Evolutionary conservation across 2,329 filamentous ascomycete genomes (phyloP).

Genomic region (Botrytis pseudocinerea): DNA sequence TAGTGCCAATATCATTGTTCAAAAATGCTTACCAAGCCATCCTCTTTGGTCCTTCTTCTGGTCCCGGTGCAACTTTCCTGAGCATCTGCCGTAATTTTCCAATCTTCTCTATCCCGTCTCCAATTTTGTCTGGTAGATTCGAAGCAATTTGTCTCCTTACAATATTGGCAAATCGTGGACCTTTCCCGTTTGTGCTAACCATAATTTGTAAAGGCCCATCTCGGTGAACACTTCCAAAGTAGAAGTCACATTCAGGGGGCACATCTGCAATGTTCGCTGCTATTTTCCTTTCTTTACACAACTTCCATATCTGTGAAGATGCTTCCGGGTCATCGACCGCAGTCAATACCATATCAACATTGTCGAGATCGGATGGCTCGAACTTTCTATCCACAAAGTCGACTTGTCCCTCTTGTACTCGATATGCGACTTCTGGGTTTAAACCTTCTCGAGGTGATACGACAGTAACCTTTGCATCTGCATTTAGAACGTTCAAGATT

Average conservation of each 20-base stretch:
- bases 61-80: conserved; percentile 70
- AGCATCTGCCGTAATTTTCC: conserved; percentile 78
- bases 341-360: conserved; percentile 84
- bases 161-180: conserved; percentile 84
- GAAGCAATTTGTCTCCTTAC: conserved; percentile 80
- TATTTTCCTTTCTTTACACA: conserved; percentile 82
- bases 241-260: conserved; percentile 95
- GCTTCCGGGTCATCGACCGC: conserved; percentile 91
- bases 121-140: conserved; percentile 74
- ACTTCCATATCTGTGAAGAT: conserved; percentile 88
- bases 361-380: conserved; percentile 82
- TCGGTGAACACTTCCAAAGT: conserved; percentile 93
- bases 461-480: conserved; percentile 86
- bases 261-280: conserved; percentile 97
- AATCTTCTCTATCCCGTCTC: conserved; percentile 81
- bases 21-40: conserved; percentile 74
- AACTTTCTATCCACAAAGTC: conserved; percentile 81
- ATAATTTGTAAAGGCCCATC: conserved; percentile 96
- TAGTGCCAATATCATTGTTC: conserved; percentile 20
- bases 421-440: conserved; percentile 84
- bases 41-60: conserved; percentile 76
- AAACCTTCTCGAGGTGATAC: conserved; percentile 78
- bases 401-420: conserved; percentile 73
- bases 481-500: conserved; percentile 91
- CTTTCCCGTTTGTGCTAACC: conserved; percentile 98